phyloP scores from a whole-genome alignment of 352 stramenopile genomes.

The Discostella stelligera region DNA sequence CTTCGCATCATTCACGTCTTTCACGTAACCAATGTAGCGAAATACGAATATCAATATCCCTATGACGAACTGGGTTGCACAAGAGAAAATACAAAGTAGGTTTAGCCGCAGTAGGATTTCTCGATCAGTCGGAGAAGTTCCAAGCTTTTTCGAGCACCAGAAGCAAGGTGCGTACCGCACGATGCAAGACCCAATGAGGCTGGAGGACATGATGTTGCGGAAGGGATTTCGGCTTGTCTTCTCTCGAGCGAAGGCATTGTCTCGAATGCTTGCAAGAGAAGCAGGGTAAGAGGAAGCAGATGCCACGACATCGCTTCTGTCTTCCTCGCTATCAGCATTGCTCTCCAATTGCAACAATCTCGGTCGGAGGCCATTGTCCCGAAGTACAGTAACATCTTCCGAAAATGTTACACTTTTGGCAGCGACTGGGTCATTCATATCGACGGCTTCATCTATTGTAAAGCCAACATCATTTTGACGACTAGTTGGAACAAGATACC shows the following conservation, averaged over 20 bases:
- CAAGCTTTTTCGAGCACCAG: conserved; percentile 43
- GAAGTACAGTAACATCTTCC: too few species aligned
- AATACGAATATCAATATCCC: conserved; percentile 47
- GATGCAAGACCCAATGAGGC: conserved; percentile 38
- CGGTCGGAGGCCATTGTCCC: too few species aligned
- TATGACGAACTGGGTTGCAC: conserved; percentile 46
- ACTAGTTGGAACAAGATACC: too few species aligned
- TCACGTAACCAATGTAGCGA: conserved; percentile 23
- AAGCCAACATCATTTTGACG: too few species aligned
- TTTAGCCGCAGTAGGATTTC: conserved; percentile 65
- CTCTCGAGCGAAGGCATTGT: too few species aligned
- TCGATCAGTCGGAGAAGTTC: conserved; percentile 54
- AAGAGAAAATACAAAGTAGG: conserved; percentile 58
- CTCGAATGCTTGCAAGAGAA: too few species aligned
- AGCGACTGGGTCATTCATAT: too few species aligned
- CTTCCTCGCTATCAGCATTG: too few species aligned
- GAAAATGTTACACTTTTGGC: too few species aligned
- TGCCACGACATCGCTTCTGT: too few species aligned
- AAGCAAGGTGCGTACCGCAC: conserved; percentile 62
- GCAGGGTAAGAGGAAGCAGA: not conserved
- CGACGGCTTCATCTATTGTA: too few species aligned
- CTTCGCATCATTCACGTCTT: conserved; percentile 10
- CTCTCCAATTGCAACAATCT: too few species aligned
- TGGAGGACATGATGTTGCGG: conserved; percentile 16
- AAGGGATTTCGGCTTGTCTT: conserved; percentile 16